Base-by-base conservation (phyloP, 2,329 filamentous ascomycete genomes). In the Kalmusia sp. region DNA sequence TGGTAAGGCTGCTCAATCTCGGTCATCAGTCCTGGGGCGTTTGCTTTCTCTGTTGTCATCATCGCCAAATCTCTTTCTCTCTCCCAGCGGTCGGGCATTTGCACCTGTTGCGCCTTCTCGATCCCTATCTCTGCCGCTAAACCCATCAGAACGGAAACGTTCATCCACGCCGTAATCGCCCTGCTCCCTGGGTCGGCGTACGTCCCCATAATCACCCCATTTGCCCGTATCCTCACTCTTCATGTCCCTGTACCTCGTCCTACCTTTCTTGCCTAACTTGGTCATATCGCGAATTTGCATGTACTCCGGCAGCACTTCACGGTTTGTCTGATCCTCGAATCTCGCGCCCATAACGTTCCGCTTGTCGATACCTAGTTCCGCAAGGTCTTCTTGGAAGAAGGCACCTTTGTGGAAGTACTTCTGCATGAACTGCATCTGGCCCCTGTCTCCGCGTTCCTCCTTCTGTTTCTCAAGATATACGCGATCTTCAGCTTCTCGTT, bases 341-440 rank as follows among this genome's bases (percentile, higher is more conserved):
- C 85, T 81, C 2, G 88, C 85, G 12, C 93, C 93, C 86, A 96
- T 96, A 60, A 97, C 82, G 69, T 97, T 91, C 40, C 95, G 83
- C 69, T 88, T 84, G 58, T 90, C 87, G 39, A 97, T 79, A 1
- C 91, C 91, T 58, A 90, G 86, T 14, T 86, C 86, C 63, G 87
- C 86, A 46, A 87, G 83, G 64, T 96, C 90, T 47, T 93, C 91
- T 62, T 89, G 90, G 80, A 91, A 98, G 79, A 98, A 99, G 14
- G 95, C 95, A 43, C 95, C 95, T 77, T 93, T 93, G 81, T 99
- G 95, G 76, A 91, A 93, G 78, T 98, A 99, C 71, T 93, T 92
- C 70, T 97, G 93, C 90, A 98, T 91, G 73, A 87, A 97, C 2
- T 84, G 84, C 82, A 95, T 91, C 76, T 93, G 89, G 48, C 92